Percentiles rank a stretch among this genome's conserved stretches.
phyloP scores from a whole-genome alignment of 208 protist species.

The Borovskyia barvae region DNA sequence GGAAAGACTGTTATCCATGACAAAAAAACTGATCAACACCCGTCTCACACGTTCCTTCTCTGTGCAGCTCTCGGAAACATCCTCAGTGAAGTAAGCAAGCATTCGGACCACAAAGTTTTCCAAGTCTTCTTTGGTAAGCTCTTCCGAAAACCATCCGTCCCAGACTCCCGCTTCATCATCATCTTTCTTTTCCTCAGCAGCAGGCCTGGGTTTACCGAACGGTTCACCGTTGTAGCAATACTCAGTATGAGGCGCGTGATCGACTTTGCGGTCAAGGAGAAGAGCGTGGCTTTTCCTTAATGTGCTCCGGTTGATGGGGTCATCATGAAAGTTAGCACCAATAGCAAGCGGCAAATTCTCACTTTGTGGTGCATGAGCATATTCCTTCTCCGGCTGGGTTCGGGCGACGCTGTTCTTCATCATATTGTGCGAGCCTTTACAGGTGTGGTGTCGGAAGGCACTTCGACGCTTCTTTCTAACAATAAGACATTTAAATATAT shows the following conservation, averaged over 20 bases:
- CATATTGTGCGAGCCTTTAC: no score
- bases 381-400: constrained; percentile 58
- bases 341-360: constrained; percentile 80
- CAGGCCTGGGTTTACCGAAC: constrained; percentile 1
- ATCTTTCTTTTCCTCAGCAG: background rate
- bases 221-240: constrained; percentile 66
- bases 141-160: constrained; percentile 70
- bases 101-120: constrained; percentile 79
- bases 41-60: constrained; percentile 68
- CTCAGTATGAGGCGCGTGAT: constrained; percentile 78
- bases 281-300: constrained; percentile 84
- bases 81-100: constrained; percentile 76
- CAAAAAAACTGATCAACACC: constrained; percentile 78
- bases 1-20: constrained; percentile 76
- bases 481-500: no score
- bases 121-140: constrained; percentile 54
- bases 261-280: constrained; percentile 39
- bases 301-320: constrained; percentile 80
- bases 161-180: constrained; percentile 42
- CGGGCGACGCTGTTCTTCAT: constrained; percentile 85
- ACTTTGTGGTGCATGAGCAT: constrained; percentile 50
- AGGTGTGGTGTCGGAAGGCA: background rate
- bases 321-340: constrained; percentile 90
- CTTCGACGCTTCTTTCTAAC: background rate
- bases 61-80: constrained; percentile 47